Evolutionary conservation across 1,284 basidiomycete species (phyloP), one percentile per base, ranked within the genome.

Genomic region (Ganoderma multipileum): DNA sequence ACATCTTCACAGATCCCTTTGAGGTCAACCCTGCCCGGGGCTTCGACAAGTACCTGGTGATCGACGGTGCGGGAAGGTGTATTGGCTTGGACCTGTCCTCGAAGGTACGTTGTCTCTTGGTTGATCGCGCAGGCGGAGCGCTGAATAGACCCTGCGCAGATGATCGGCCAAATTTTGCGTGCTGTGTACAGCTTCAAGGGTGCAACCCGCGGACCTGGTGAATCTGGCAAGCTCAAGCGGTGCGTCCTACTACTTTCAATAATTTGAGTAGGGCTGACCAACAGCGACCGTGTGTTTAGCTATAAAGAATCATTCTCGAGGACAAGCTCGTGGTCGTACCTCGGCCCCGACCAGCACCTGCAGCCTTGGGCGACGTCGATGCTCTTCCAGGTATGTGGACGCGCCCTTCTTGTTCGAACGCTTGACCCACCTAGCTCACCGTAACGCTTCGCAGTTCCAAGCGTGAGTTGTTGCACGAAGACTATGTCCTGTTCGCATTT

Each of bases 71-170:
- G 1, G 86, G 9, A 69, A 84, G 81, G 65, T 84, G 83, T 68
- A 81, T 93, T 12, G 91, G 91, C 28, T 81, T 86, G 64, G 81
- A 85, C 4, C 76, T 91, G 67, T 85, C 85, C 0, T 79, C 86
- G 18, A 89, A 87, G 80, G 83, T 89, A 14, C 64, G 26, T 74
- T 71, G 0, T 12, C 6, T 39, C 36, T 52, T 26, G 7, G 18
- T 23, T 75, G 3, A 7, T 20, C 6, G 33, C 20, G 33, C 8
- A 11, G 18, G 9, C 55, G 33, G 33, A 38, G 20, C 33, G 20
- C 55, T 58, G 18, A 33, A 38, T 23, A 16, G 4, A 58, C 20
- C 66, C 66, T 28, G 33, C 65, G 20, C 61, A 84, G 80, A 82
- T 85, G 68, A 80, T 87, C 68, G 79, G 79, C 3, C 79, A 84